Evolutionary conservation across 805 yeast species (phyloP).

Genomic region (Danielia reshetovae): DNA sequence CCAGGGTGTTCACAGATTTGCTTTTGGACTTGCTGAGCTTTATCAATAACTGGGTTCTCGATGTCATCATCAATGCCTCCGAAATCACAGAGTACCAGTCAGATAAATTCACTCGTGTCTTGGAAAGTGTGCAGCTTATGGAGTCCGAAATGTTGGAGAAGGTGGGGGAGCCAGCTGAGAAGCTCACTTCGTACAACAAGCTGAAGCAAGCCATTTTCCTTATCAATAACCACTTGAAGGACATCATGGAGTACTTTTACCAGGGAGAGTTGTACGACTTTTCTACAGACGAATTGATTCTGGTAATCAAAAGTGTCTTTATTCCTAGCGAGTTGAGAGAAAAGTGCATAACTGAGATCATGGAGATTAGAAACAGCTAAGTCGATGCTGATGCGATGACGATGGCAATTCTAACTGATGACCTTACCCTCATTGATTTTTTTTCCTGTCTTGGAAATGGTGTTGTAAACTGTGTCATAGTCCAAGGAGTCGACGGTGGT

Average conservation of each 20-base stretch:
- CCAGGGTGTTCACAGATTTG: constrained; percentile 23
- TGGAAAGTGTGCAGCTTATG: constrained; percentile 11
- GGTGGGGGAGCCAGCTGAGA: constrained; percentile 7
- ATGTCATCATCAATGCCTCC: constrained; percentile 19
- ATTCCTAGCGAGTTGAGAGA: constrained; percentile 45
- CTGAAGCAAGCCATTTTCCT: constrained; percentile 29
- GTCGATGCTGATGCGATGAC: neutral
- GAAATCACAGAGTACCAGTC: constrained; percentile 38
- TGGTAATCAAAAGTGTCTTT: constrained; percentile 41
- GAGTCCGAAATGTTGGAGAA: constrained; percentile 8
- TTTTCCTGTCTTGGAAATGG: constrained; percentile 90
- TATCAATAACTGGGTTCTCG: constrained; percentile 25
- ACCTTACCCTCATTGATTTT: constrained; percentile 65
- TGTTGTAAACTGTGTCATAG: constrained; percentile 74
- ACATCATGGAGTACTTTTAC: constrained; percentile 47
- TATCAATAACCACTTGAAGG: constrained; percentile 38
- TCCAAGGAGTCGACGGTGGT: constrained; percentile 49
- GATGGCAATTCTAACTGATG: neutral
- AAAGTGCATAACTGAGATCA: constrained; percentile 42
- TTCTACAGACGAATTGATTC: constrained; percentile 43
- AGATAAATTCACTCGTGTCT: constrained; percentile 24
- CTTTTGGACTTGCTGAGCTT: constrained; percentile 25
- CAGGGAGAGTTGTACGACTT: constrained; percentile 50
- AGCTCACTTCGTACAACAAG: constrained; percentile 13
- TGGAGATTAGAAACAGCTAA: constrained; percentile 36